Evolutionary conservation across 2,329 filamentous ascomycete genomes (phyloP).

Genomic region (Clarireedia monteithiana): DNA sequence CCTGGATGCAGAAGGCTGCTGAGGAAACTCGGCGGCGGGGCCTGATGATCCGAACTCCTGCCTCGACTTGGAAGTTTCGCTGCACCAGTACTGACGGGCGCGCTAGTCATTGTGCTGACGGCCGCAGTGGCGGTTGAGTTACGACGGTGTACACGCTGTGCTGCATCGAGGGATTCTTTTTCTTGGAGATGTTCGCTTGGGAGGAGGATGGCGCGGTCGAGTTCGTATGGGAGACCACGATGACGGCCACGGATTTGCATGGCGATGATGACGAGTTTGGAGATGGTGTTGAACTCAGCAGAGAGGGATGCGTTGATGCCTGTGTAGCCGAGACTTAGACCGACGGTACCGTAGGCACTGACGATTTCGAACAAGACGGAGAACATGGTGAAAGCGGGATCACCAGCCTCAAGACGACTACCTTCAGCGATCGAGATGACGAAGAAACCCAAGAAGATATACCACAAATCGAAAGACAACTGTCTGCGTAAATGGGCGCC

Average conservation of each 20-base stretch:
- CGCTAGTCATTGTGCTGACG: slow-evolving; percentile 3
- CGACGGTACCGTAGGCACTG: slow-evolving; percentile 90
- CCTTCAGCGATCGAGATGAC: slow-evolving; percentile 88
- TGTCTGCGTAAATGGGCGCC: slow-evolving; percentile 87
- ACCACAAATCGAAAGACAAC: slow-evolving; percentile 96
- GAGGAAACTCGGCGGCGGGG: slow-evolving; percentile 19
- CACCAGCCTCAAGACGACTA: slow-evolving; percentile 49
- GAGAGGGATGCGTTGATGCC: slow-evolving; percentile 72
- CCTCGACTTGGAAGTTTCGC: slow-evolving; percentile 12
- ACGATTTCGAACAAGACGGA: slow-evolving; percentile 75
- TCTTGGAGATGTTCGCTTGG: slow-evolving; percentile 57
- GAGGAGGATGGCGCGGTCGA: slow-evolving; percentile 62
- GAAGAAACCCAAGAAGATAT: slow-evolving; percentile 88
- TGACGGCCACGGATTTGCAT: slow-evolving; percentile 65
- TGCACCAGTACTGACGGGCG: slow-evolving; percentile 4
- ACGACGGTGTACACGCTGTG: slow-evolving; percentile 10
- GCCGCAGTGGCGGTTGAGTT: slow-evolving; percentile 12
- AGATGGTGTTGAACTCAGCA: slow-evolving; percentile 63
- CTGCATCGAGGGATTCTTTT: slow-evolving; percentile 44
- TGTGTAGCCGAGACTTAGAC: slow-evolving; percentile 77
- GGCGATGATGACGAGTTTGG: slow-evolving; percentile 58
- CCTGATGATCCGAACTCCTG: slow-evolving; percentile 1
- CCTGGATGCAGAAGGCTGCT: slow-evolving; percentile 27
- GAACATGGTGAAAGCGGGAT: slow-evolving; percentile 59
- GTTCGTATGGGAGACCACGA: slow-evolving; percentile 59